phyloP scores from a whole-genome alignment of 106 monocot species.

The Triglochin maritima region DNA sequence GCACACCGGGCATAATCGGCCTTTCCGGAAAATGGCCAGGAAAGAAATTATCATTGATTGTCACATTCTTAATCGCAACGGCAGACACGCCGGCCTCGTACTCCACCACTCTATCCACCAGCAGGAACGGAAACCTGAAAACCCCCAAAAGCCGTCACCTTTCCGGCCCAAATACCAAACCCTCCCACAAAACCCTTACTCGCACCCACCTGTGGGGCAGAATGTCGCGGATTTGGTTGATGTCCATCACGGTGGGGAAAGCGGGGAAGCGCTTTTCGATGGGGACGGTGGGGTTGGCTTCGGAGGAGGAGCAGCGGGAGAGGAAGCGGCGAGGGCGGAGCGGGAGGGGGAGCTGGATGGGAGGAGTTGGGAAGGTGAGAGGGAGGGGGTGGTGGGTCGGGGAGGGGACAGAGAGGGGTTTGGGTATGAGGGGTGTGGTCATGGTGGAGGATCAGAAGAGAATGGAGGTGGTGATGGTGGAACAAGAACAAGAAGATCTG shows the following conservation, averaged over 20 bases:
- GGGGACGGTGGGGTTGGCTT: neutral
- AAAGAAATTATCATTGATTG: conserved; percentile 95
- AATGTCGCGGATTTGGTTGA: conserved; percentile 83
- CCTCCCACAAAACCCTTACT: neutral
- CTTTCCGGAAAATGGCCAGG: conserved; percentile 94
- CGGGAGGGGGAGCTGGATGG: neutral
- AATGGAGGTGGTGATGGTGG: neutral
- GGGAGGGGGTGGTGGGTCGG: neutral
- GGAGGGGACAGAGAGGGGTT: conserved; percentile 6
- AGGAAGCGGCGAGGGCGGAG: neutral
- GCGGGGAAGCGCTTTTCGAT: conserved; percentile 17
- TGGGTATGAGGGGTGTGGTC: neutral
- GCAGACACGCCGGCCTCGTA: conserved; percentile 71
- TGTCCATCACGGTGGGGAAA: conserved; percentile 75
- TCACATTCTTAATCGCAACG: conserved; percentile 93
- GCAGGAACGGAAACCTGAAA: conserved; percentile 75
- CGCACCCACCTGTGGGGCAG: conserved; percentile 67
- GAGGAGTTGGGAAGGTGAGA: neutral
- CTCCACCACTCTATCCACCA: conserved; percentile 98
- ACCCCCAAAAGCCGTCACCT: neutral
- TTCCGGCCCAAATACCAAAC: neutral
- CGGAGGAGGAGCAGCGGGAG: neutral
- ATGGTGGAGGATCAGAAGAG: neutral
- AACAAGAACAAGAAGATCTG: neutral
- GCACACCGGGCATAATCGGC: conserved; percentile 98